A percentile compares a stretch with the other conserved stretches of the same genome.
Conservation (phyloP, 2,329 filamentous ascomycete species). For the Colletotrichum sp. region DNA sequence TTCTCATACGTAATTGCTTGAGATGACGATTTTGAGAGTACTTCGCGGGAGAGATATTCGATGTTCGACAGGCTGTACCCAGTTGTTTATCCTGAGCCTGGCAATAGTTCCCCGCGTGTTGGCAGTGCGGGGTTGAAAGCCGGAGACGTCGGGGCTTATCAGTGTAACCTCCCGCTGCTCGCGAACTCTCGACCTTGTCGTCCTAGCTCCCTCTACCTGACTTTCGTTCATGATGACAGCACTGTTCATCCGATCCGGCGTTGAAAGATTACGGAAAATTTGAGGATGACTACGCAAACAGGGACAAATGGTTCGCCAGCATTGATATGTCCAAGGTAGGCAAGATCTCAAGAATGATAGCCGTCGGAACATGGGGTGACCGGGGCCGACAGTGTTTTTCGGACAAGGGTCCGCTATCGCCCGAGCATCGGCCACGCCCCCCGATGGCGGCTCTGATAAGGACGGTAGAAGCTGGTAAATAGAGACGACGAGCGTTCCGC, state of each 20-base stretch:
- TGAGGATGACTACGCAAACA: not conserved
- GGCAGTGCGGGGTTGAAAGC: not conserved
- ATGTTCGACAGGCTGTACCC: not conserved
- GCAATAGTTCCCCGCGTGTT: not conserved
- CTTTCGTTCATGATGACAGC: not conserved
- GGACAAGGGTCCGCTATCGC: not conserved
- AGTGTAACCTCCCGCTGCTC: not conserved
- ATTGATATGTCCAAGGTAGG: not conserved
- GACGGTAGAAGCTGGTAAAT: not conserved
- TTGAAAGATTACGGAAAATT: not conserved
- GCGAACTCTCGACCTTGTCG: not conserved
- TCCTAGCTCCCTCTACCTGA: not conserved
- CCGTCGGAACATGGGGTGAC: not conserved
- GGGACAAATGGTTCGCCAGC: not conserved
- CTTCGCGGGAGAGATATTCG: not conserved
- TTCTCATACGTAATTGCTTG: not conserved
- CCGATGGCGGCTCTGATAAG: not conserved
- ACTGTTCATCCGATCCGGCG: not conserved
- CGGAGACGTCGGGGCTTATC: not conserved
- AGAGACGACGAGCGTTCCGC: not conserved
- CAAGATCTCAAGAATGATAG: not conserved
- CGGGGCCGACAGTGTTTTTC: not conserved
- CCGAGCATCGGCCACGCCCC: not conserved
- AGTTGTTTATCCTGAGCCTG: not conserved
- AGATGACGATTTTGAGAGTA: not conserved